These are phyloP conservation scores for Cryptococcus sp. DNA, from an alignment of 1,284 basidiomycete genomes.

Conservation along the genomic window DNA sequence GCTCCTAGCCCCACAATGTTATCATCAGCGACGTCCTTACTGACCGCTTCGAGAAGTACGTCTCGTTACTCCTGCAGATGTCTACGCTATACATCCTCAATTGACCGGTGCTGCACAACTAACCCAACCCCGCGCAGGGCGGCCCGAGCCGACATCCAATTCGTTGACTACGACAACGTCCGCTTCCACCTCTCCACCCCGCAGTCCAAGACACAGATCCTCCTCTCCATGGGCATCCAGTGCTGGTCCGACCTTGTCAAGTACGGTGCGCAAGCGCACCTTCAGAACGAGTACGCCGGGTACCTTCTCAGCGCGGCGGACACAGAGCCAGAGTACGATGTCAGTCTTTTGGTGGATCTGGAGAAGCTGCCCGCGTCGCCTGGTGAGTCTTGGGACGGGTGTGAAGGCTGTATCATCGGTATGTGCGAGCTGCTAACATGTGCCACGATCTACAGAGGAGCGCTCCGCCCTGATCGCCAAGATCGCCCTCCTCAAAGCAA, in stretches of 20 bases:
- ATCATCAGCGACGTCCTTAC: constrained; percentile 87
- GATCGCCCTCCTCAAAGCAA: constrained; percentile 84
- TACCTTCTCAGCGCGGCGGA: constrained; percentile 52
- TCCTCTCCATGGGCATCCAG: constrained; percentile 93
- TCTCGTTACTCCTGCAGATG: constrained; percentile 10
- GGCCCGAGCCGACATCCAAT: constrained; percentile 84
- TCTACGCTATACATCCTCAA: not conserved
- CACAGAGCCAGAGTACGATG: constrained; percentile 80
- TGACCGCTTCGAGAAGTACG: constrained; percentile 85
- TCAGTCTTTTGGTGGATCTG: constrained; percentile 82
- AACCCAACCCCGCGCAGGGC: constrained; percentile 57
- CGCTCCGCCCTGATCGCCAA: constrained; percentile 76
- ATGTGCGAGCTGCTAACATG: not conserved
- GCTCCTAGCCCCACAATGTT: constrained; percentile 74
- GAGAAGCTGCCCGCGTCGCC: constrained; percentile 73
- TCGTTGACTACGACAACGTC: constrained; percentile 97
- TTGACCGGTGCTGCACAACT: not conserved
- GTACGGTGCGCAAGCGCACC: constrained; percentile 78
- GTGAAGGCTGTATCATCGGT: not conserved
- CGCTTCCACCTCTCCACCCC: constrained; percentile 89
- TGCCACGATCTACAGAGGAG: constrained; percentile 59
- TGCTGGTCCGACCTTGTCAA: constrained; percentile 93
- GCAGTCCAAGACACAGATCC: constrained; percentile 69
- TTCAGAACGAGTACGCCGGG: constrained; percentile 79
- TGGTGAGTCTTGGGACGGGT: constrained; percentile 58